phyloP scores from a whole-genome alignment of 495 filamentous ascomycete species.

The Jackrogersella multiformis region DNA sequence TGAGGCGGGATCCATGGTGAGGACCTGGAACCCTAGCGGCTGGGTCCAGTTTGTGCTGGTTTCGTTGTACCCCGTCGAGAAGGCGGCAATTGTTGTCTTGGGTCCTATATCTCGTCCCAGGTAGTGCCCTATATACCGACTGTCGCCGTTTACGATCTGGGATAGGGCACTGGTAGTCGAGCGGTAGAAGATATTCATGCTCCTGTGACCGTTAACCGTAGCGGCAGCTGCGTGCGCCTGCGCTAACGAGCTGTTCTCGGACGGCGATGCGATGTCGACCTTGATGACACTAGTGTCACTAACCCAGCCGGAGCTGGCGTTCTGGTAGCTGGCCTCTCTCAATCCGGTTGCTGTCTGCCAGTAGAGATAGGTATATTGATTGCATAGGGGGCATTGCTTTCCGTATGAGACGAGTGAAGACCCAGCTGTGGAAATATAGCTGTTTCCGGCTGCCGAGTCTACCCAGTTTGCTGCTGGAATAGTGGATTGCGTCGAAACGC shows the following conservation, averaged over 20 bases:
- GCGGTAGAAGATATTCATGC: slow-evolving; percentile 46
- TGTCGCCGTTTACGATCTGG: slow-evolving; percentile 43
- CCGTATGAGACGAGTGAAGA: slow-evolving; percentile 43
- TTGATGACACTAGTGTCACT: slow-evolving; percentile 17
- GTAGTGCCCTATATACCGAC: slow-evolving; percentile 21
- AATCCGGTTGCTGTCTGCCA: slow-evolving; percentile 39
- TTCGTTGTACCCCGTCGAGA: slow-evolving; percentile 46
- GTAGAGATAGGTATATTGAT: slow-evolving; percentile 44
- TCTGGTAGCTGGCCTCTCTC: slow-evolving; percentile 35
- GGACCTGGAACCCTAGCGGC: slow-evolving; percentile 44
- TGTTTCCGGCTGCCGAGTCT: slow-evolving; percentile 28
- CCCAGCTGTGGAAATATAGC: slow-evolving; percentile 39
- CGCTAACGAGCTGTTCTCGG: slow-evolving; percentile 39
- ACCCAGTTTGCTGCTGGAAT: slow-evolving; percentile 38
- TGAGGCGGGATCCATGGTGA: slow-evolving; percentile 39
- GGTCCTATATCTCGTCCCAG: slow-evolving; percentile 40
- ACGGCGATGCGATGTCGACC: slow-evolving; percentile 17
- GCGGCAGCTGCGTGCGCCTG: slow-evolving; percentile 37
- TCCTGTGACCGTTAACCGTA: slow-evolving; percentile 33
- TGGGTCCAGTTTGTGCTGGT: slow-evolving; percentile 28
- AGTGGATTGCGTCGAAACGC: slow-evolving; percentile 23
- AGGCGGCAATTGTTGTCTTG: slow-evolving; percentile 38
- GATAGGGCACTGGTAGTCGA: slow-evolving; percentile 35
- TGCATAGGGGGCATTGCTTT: slow-evolving; percentile 42
- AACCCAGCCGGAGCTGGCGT: slow-evolving; percentile 17